Evolutionary conservation across 202 grass and related monocot genomes (phyloP), one percentile per base, ranked within the genome.

Genomic region (Schoenoplectus triqueter): DNA sequence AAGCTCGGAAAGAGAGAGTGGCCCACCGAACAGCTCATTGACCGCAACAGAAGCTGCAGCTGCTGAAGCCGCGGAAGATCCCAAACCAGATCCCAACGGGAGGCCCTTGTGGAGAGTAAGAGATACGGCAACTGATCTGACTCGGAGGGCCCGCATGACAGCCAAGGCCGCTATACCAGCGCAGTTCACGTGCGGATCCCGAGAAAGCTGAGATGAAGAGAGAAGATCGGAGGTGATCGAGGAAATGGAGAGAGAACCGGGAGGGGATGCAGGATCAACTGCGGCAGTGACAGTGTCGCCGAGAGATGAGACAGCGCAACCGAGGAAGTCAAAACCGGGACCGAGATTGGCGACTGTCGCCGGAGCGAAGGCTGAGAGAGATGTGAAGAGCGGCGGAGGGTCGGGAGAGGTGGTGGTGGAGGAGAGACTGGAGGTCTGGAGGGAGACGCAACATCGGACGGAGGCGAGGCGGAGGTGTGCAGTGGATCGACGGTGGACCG

Each of bases 341-440:
- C 93, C 95, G 3, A 98, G 91, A 90, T 94, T 98, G 46, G 95
- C 93, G 11, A 95, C 87, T 1, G 94, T 97, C 15, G 94, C 90
- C 7, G 94, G 94, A 5, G 90, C 92, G 80, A 97, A 97, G 57
- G 92, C 88, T 7, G 89, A 89, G 5, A 91, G 83, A 47, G 94
- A 94, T 11, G 81, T 42, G 87, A 91, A 97, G 14, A 45, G 64
- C 3, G 94, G 92, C 2, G 81, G 13, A 64, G 92, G 92, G 64
- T 97, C 89, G 6, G 70, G 50, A n/a, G 81, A 47, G 54, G 78
- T 55, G 54, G 83, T 40, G 73, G 83, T 46, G 74, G 57, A 31
- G 31, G 31, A 7, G 47, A 31, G 31, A 31, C 31, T 31, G 31
- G 63, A 51, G 41, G 82, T 13, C 75, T 83, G 84, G 66, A 54